Evolutionary conservation across 306 rosid species (phyloP).

Genomic region (Lathyrus aphaca): DNA sequence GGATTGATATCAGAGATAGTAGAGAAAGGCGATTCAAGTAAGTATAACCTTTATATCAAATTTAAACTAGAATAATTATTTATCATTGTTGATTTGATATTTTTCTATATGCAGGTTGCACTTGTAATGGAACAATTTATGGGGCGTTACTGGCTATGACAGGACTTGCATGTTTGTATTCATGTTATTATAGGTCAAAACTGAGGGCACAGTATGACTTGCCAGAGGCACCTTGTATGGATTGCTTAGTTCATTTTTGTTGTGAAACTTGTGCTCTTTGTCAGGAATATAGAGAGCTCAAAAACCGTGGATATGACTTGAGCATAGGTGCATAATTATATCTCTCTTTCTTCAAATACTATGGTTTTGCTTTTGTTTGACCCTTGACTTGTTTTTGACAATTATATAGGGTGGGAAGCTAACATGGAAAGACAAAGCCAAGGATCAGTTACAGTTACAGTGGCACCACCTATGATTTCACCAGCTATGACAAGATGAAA

Average conservation of each 20-base stretch:
- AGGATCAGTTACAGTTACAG: conserved; percentile 22
- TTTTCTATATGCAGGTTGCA: conserved; percentile 46
- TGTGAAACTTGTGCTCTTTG: conserved; percentile 71
- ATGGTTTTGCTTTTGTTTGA: background rate
- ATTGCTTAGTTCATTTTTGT: conserved; percentile 70
- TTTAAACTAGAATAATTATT: background rate
- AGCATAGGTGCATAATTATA: conserved; percentile 53
- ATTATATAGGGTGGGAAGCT: conserved; percentile 66
- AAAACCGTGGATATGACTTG: conserved; percentile 60
- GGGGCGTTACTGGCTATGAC: conserved; percentile 38
- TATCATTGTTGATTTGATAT: background rate
- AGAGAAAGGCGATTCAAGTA: conserved; percentile 55
- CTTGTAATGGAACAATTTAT: conserved; percentile 45
- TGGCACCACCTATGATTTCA: conserved; percentile 39
- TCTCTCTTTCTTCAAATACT: conserved; percentile 1
- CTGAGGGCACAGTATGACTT: conserved; percentile 65
- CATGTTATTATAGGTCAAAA: conserved; percentile 59
- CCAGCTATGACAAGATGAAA: conserved; percentile 59
- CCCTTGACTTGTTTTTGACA: conserved; percentile 1
- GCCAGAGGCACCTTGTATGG: conserved; percentile 73
- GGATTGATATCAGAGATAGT: conserved; percentile 70
- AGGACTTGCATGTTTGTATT: conserved; percentile 63
- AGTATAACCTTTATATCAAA: conserved; percentile 17
- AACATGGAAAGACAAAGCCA: conserved; percentile 55
- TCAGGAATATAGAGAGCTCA: conserved; percentile 78